phyloP scores from a whole-genome alignment of 2,329 filamentous ascomycete species.

The Nemania sp. region DNA sequence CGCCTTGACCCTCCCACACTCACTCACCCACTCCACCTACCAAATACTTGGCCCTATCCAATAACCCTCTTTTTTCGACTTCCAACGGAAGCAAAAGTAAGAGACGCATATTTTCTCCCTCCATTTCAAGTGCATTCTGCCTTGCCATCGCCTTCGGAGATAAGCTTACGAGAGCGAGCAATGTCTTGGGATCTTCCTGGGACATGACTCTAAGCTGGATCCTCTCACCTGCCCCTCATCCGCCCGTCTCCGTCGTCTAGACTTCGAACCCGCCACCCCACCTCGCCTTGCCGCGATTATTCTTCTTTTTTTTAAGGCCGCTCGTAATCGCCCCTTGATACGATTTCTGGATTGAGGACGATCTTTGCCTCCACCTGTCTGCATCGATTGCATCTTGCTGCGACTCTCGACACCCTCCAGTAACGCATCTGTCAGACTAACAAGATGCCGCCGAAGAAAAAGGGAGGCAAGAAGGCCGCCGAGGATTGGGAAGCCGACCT shows the following conservation, averaged over 20 bases:
- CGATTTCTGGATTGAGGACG: too few species aligned
- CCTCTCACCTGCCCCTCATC: conserved; percentile 4
- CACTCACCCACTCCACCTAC: conserved; percentile 14
- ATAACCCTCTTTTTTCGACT: conserved; percentile 2
- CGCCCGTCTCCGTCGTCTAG: conserved; percentile 4
- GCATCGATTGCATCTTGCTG: neutral
- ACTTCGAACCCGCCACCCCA: conserved; percentile 10
- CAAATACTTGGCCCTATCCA: conserved; percentile 1
- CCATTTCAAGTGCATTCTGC: conserved; percentile 1
- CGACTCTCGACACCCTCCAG: neutral
- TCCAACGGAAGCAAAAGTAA: conserved; percentile 12
- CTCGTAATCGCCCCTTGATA: neutral
- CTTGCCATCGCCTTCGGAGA: conserved; percentile 9
- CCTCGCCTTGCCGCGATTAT: conserved; percentile 11
- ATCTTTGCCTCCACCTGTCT: too few species aligned
- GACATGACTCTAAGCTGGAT: conserved; percentile 18
- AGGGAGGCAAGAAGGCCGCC: conserved; percentile 78
- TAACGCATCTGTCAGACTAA: conserved; percentile 24
- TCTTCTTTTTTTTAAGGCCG: conserved; percentile 4
- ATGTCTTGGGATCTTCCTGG: conserved; percentile 17
- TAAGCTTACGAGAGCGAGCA: conserved; percentile 12
- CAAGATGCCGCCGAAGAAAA: conserved; percentile 92
- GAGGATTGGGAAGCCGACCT: conserved; percentile 96
- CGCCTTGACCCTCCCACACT: neutral
- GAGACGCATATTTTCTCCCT: neutral